Percentiles rank a stretch among this genome's conserved stretches.
These are phyloP conservation scores for Acanthamoeba sp. DNA, from an alignment of 208 protist species.

Conservation along the genomic window DNA sequence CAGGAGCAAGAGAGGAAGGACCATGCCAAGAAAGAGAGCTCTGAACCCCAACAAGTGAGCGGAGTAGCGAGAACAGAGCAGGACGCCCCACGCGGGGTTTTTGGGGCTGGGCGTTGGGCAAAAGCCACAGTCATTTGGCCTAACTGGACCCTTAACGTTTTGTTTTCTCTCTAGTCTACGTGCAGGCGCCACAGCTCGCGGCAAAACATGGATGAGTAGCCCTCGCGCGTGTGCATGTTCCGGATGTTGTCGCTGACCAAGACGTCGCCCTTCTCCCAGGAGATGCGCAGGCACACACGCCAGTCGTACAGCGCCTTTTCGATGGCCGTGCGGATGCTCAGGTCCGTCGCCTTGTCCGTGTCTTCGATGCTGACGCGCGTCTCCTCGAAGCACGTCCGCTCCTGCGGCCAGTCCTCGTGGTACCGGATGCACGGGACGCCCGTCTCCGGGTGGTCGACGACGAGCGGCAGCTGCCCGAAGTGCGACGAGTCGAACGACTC, in stretches of 20 bases:
- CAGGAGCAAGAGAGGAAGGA: no score
- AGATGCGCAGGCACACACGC: not conserved
- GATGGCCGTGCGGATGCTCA: not conserved
- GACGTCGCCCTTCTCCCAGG: constrained; percentile 35
- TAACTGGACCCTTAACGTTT: no score
- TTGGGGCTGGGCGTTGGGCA: no score
- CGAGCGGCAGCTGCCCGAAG: not conserved
- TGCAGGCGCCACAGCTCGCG: constrained; percentile 43
- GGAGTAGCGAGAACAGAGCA: no score
- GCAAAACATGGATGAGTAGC: not conserved
- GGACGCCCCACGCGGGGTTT: no score
- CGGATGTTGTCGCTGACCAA: not conserved
- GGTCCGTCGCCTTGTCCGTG: constrained; percentile 2
- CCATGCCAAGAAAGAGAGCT: no score
- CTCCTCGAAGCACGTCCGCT: not conserved
- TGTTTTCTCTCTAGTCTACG: not conserved
- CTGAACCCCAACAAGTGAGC: no score
- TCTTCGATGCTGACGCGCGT: not conserved
- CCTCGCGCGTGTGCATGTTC: not conserved
- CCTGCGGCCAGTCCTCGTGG: constrained; percentile 28
- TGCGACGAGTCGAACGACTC: not conserved
- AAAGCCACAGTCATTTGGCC: no score
- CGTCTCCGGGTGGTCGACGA: not conserved
- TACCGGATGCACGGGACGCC: not conserved
- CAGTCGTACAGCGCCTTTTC: constrained; percentile 17